Conservation (phyloP, 495 filamentous ascomycete genomes). For the Hypoxylon intermedium region DNA sequence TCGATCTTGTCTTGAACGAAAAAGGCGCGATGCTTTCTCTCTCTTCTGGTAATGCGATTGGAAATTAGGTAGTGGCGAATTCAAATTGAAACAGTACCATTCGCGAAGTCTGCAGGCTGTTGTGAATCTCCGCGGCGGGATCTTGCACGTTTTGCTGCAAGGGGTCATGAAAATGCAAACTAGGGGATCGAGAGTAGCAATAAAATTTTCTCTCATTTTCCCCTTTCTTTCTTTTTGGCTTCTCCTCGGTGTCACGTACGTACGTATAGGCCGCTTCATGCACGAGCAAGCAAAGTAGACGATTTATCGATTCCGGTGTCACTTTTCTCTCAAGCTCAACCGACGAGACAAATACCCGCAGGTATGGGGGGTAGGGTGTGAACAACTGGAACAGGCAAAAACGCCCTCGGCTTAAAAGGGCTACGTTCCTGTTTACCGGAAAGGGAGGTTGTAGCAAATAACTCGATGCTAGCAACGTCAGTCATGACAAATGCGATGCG, state of each 20-base stretch:
- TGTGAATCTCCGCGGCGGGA: constrained; percentile 28
- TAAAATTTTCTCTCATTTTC: constrained; percentile 3
- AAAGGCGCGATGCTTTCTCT: constrained; percentile 3
- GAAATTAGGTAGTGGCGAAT: constrained; percentile 27
- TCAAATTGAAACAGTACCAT: constrained; percentile 19
- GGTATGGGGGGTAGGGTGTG: constrained; percentile 18
- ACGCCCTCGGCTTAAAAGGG: constrained; percentile 33
- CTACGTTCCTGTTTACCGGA: constrained; percentile 35
- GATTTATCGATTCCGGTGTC: constrained; percentile 16
- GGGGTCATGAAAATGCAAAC: constrained; percentile 31
- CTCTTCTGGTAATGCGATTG: constrained; percentile 15
- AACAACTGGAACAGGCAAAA: constrained; percentile 34
- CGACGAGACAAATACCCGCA: constrained; percentile 33
- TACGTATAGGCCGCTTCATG: constrained; percentile 17
- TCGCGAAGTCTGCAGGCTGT: constrained; percentile 10
- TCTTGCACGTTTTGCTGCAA: constrained; percentile 34
- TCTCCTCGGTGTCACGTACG: constrained; percentile 23
- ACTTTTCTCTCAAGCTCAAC: constrained; percentile 21
- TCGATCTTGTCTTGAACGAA: constrained; percentile 27
- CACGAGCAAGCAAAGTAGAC: constrained; percentile 21
- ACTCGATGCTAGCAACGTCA: constrained; percentile 27
- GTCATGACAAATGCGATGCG: constrained; percentile 37
- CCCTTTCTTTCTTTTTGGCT: constrained; percentile 1
- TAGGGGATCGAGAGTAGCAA: constrained; percentile 9
- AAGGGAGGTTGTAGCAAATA: constrained; percentile 26